Evolutionary conservation across 2,329 filamentous ascomycete species (phyloP), one percentile per base, ranked within the genome.

Genomic region (Fusarium musae): DNA sequence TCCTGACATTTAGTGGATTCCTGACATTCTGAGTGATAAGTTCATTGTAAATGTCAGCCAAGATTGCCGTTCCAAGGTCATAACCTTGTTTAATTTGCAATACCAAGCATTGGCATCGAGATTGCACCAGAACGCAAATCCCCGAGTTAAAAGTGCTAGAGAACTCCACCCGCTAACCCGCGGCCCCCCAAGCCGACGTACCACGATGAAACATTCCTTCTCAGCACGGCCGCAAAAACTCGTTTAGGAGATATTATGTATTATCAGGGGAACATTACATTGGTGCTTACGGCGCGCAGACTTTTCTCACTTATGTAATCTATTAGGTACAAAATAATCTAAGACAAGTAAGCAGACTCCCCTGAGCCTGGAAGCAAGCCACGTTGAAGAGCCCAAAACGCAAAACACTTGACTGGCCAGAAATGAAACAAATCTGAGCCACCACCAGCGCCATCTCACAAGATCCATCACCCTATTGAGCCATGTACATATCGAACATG

Each of bases 181-280:
- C 43, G 37, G 39, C 28, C 28, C 37, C 60, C 36, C 49, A 52
- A 60, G 28, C 50, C 30, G 37, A 69, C 64, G 52, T 62, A 68
- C 54, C 54, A 67, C 56, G 49, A 69, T 65, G 66, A 69, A 69
- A 59, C 66, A 69, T 69, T 69, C 36, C 59, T 65, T 19, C 19
- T 36, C 17, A 36, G 36, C 42, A 34, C 62, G 66, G 54, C 10
- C 66, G 32, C 50, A 46, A 54, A 54, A 58, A 30, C 52, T 60
- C 52, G 54, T 53, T 42, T 19, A 57, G 64, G 65, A 58, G 65
- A 58, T 50, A 34, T 19, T 16, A 21, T 47, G 19, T 47, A 44
- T 36, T 28, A 32, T 36, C 30, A 26, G 30, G 37, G 37, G 37
- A 30, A 10, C 21, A 42, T 26, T 23, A 12, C 36, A 37, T 37